phyloP scores from a whole-genome alignment of 192 early-diverging fungal species.

The Phycomyces blakesleeanus region DNA sequence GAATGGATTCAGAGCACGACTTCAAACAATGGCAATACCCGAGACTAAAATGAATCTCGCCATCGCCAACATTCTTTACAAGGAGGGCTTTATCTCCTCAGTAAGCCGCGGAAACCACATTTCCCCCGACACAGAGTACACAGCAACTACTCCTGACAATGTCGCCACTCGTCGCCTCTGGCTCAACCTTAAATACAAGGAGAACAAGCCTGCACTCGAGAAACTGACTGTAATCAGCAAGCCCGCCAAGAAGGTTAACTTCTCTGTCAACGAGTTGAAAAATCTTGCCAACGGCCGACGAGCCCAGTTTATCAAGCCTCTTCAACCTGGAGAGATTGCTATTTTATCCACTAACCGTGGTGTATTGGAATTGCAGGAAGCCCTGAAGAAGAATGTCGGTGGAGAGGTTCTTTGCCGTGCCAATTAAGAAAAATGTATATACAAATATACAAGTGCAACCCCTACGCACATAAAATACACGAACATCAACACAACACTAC shows the following conservation, averaged over 20 bases:
- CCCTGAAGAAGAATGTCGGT: conserved; percentile 76
- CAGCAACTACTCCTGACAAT: conserved; percentile 77
- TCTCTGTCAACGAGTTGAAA: conserved; percentile 76
- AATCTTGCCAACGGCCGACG: conserved; percentile 70
- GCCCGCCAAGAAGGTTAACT: conserved; percentile 77
- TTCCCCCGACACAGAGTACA: conserved; percentile 68
- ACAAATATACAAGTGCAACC: no score
- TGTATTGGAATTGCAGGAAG: conserved; percentile 88
- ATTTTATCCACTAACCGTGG: conserved; percentile 84
- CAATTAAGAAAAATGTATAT: conserved; percentile 7
- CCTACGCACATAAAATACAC: no score
- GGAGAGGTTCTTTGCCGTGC: conserved; percentile 84
- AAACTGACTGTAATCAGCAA: conserved; percentile 81
- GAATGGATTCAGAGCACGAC: conserved; percentile 83
- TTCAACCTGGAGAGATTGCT: conserved; percentile 87
- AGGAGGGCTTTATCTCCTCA: conserved; percentile 84
- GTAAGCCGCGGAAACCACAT: conserved; percentile 75
- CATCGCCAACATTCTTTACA: conserved; percentile 82
- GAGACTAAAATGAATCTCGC: conserved; percentile 84
- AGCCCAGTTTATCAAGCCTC: conserved; percentile 73
- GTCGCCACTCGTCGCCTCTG: conserved; percentile 83
- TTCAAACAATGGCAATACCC: conserved; percentile 82
- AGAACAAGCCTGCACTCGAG: conserved; percentile 75
- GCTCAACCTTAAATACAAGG: conserved; percentile 92
- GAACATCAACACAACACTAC: no score